These are phyloP conservation scores for Debaryomyces fabryi DNA, from an alignment of 1,139 yeast genomes.

Conservation along the genomic window DNA sequence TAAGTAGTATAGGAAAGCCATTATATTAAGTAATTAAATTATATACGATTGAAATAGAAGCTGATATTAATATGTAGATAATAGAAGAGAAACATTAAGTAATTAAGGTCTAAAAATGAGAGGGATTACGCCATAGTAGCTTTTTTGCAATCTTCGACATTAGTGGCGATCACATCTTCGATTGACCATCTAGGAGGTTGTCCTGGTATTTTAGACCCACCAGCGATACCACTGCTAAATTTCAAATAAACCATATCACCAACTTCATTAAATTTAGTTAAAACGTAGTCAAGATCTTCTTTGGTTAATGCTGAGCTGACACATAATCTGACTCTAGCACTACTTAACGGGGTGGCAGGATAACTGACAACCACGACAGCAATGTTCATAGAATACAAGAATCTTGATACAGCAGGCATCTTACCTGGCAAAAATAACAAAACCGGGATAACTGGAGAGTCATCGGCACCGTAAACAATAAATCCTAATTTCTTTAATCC, in stretches of 20 bases:
- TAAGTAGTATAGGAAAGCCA: neutral
- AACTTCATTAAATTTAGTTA: constrained; percentile 71
- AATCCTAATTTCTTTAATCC: constrained; percentile 93
- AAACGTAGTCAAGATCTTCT: constrained; percentile 84
- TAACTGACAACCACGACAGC: constrained; percentile 97
- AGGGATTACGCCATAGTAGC: constrained; percentile 21
- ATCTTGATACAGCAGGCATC: constrained; percentile 90
- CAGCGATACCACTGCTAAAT: constrained; percentile 76
- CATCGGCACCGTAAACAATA: constrained; percentile 92
- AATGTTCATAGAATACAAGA: constrained; percentile 74
- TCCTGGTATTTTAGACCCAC: constrained; percentile 60
- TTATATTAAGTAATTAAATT: constrained; percentile 5
- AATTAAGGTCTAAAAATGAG: neutral
- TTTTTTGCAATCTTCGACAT: constrained; percentile 69
- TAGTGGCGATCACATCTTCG: constrained; percentile 72
- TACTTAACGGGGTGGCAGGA: constrained; percentile 93
- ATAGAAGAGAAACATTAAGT: neutral
- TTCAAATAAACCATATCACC: constrained; percentile 81
- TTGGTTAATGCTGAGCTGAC: constrained; percentile 90
- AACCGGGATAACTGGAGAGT: constrained; percentile 93
- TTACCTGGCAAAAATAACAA: constrained; percentile 87
- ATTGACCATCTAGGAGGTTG: constrained; percentile 73
- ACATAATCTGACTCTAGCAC: constrained; percentile 91
- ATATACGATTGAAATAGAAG: neutral
- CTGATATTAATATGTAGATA: neutral